Evolutionary conservation across 257 asterid species (phyloP), one percentile per base, ranked within the genome.

Genomic region (Gentiana dahurica): DNA sequence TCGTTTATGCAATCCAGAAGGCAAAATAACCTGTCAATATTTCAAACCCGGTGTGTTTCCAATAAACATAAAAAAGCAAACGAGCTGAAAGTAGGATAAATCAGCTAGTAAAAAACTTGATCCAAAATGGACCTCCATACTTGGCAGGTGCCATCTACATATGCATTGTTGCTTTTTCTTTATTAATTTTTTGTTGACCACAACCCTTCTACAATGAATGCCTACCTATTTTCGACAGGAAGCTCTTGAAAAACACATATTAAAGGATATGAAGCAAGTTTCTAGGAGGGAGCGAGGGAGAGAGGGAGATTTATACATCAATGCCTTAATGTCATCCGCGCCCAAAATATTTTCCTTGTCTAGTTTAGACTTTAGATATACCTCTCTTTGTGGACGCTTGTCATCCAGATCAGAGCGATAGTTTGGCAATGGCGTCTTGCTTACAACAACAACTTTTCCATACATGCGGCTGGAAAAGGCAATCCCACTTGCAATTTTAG

Each of bases 381-480:
- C 98, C 97, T 92, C 97, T 73, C 98, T 83, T 72, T 69, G 94
- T 50, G 97, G 98, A 57, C 98, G 95, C 74, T 85, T 92, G 72
- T 85, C 94, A 68, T 92, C 98, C 69, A 92, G 80, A 77, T 92
- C 97, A 69, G 85, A 92, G 59, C 98, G 82, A 64, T 92, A 92
- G 83, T 81, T 82, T 51, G 97, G 98, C 74, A 88, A 64, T 36
- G 97, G 98, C 46, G 69, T 80, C 85, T 87, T 92, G 76, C 97
- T 92, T 63, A 87, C 90, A 68, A 87, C 97, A 44, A 92, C 77
- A 24, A 83, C 88, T 73, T 81, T 92, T 13, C 70, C 63, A 69
- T 92, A 92, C 34, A 83, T 70, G 50, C 79, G 87, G 77, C 98
- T 92, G 95, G 79, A 69, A 65, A 71, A 64, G 55, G 12, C 61